Base-by-base conservation (phyloP, 345 rosid genomes). In the Eucalyptus camaldulensis region DNA sequence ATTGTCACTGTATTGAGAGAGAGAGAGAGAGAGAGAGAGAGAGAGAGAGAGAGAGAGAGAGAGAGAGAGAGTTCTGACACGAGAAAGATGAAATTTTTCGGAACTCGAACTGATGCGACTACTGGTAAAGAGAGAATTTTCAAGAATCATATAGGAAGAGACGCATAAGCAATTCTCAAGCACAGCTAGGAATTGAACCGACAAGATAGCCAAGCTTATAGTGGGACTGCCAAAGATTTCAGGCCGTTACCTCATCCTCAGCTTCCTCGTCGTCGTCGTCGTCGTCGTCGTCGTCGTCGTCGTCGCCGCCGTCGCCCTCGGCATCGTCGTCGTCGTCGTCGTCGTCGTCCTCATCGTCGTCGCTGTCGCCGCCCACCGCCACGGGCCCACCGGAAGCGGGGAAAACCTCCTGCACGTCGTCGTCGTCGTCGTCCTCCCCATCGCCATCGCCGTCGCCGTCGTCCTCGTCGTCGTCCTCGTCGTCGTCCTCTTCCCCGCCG, bases 381-480 rank as follows among this genome's bases (percentile, higher is more conserved):
- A 88, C 76, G 7, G 89, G 90, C 40, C 88, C 89, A 86, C 86
- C 87, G 29, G 88, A 69, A 58, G 91, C 33, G 85, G 53, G 88
- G 22, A 88, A 86, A 33, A 90, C 89, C 89, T 90, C 91, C 90
- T 90, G 88, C 65, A 90, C 91, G 40, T 90, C 91, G 44, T 90
- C 91, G 56, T 90, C 91, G 10, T 88, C 91, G 1, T 90, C 91
- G 1, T 90, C 91, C 5, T 56, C 90, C 2, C 13, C 90, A 6
- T 27, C 87, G 7, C 40, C 89, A 5, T 56, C 87, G 4, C 56
- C 90, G 7, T 85, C 91, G 10, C 16, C 89, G 2, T 81, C 89
- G 6, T 58, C 91, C 12, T 88, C 89, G 10, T 88, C 89, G 4
- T 45, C 87, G 27, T 43, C 89, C 2, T 13, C 87, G 9, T 13